A percentile compares a stretch with the other conserved stretches of the same genome.
Conservation (phyloP, 2,329 filamentous ascomycete species). For the Magnaporthiopsis poae region DNA sequence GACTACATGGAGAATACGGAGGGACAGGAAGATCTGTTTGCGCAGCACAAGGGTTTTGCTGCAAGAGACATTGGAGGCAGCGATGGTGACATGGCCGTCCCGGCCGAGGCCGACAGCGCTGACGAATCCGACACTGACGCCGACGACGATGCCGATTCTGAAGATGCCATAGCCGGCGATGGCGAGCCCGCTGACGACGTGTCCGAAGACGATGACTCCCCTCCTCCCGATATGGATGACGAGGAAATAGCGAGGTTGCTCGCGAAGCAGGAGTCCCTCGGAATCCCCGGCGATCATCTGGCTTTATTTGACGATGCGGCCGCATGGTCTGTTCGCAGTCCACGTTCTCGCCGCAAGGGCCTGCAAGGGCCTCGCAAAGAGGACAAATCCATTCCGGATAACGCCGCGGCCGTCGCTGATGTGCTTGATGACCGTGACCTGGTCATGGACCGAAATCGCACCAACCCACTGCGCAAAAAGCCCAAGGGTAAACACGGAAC, state of each 20-base stretch:
- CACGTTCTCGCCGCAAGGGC: slow-evolving; percentile 9
- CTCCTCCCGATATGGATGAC: slow-evolving; percentile 42
- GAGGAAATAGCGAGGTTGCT: slow-evolving; percentile 53
- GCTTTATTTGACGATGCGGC: slow-evolving; percentile 41
- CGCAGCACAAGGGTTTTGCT: slow-evolving; percentile 17
- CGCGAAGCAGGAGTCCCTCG: slow-evolving; percentile 53
- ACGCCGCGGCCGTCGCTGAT: slow-evolving; percentile 33
- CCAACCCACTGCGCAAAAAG: slow-evolving; percentile 52
- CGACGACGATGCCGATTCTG: slow-evolving; percentile 29
- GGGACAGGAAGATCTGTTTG: slow-evolving; percentile 20
- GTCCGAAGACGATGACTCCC: slow-evolving; percentile 32
- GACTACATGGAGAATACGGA: slow-evolving; percentile 65
- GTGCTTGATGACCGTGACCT: slow-evolving; percentile 65
- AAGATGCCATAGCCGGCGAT: slow-evolving; percentile 1
- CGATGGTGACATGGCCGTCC: slow-evolving; percentile 27
- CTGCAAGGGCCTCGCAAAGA: not conserved
- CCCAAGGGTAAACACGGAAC: slow-evolving; percentile 49
- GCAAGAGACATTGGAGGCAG: slow-evolving; percentile 34
- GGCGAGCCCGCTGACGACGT: slow-evolving; percentile 15
- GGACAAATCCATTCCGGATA: slow-evolving; percentile 13
- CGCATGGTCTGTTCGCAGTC: slow-evolving; percentile 19
- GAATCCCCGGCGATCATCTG: slow-evolving; percentile 48
- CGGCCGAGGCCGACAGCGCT: slow-evolving; percentile 6
- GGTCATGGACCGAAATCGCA: slow-evolving; percentile 70
- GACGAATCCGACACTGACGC: slow-evolving; percentile 13